Conservation (phyloP, 2,329 filamentous ascomycete genomes). For the Aspergillus versicolor region DNA sequence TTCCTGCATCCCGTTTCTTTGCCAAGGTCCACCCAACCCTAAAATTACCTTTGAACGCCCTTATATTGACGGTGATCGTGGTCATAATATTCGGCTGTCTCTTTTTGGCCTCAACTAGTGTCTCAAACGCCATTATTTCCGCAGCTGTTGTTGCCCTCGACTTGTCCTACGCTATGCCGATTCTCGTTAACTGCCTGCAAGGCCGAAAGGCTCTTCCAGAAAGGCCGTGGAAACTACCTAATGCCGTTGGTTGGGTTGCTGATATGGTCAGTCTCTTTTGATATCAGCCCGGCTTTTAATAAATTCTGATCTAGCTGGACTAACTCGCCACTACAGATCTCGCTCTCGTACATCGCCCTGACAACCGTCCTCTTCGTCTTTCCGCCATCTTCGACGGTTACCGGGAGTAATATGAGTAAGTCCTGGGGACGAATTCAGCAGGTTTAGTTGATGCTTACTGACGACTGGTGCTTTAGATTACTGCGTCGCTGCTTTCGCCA, state of each 20-base stretch:
- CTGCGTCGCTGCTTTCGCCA: conserved; percentile 56
- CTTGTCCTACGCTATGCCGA: conserved; percentile 72
- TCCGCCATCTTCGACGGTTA: conserved; percentile 65
- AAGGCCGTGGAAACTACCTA: conserved; percentile 58
- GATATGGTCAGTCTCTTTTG: conserved; percentile 49
- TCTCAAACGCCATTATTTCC: conserved; percentile 70
- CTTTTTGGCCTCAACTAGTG: conserved; percentile 64
- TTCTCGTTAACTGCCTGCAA: conserved; percentile 66
- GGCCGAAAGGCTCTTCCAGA: conserved; percentile 65
- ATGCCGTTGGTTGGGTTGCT: conserved; percentile 58
- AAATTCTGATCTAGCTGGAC: neutral
- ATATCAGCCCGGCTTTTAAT: too few species aligned
- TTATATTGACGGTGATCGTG: conserved; percentile 59
- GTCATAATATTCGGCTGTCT: conserved; percentile 69
- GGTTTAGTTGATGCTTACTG: too few species aligned
- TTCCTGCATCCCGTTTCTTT: conserved; percentile 62
- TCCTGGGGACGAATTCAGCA: neutral
- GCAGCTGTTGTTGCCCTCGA: conserved; percentile 71
- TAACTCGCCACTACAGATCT: conserved; percentile 40
- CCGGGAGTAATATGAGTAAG: conserved; percentile 67
- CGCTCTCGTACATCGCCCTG: conserved; percentile 63
- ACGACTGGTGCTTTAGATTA: conserved; percentile 30
- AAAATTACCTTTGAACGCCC: conserved; percentile 65
- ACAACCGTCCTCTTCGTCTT: conserved; percentile 76
- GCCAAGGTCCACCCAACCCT: conserved; percentile 61